Conservation (phyloP, 202 grass and related monocot genomes). For the Brachypodium distachyon region DNA sequence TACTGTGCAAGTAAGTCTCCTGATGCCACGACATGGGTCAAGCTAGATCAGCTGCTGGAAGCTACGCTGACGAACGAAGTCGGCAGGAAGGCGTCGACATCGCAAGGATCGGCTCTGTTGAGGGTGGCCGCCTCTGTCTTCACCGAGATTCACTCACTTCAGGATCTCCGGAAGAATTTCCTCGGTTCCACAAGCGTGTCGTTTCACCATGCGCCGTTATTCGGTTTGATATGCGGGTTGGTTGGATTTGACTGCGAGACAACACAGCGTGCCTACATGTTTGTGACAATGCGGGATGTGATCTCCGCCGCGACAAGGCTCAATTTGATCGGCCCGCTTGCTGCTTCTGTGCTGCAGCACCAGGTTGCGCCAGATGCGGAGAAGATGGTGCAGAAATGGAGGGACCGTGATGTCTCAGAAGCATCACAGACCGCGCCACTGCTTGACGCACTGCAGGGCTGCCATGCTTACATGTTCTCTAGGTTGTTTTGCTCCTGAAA, state of each 20-base stretch:
- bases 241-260: constrained; percentile 48
- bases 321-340: constrained; percentile 76
- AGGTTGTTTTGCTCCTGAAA: constrained; percentile 78
- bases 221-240: constrained; percentile 65
- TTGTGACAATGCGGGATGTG: constrained; percentile 73
- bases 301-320: constrained; percentile 77
- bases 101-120: constrained; percentile 74
- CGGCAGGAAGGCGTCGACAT: constrained; percentile 52
- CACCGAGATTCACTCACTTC: constrained; percentile 44
- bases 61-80: constrained; percentile 81
- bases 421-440: constrained; percentile 62
- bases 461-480: constrained; percentile 78
- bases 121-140: constrained; percentile 64
- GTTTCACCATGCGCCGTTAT: constrained; percentile 69
- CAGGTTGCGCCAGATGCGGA: constrained; percentile 60
- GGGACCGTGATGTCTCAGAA: constrained; percentile 49
- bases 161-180: constrained; percentile 38
- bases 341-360: constrained; percentile 70
- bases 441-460: constrained; percentile 69
- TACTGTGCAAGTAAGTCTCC: constrained; percentile 47
- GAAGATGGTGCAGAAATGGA: constrained; percentile 56
- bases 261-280: constrained; percentile 56
- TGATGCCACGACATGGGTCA: constrained; percentile 33
- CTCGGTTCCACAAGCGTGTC: constrained; percentile 41
- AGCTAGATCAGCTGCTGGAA: constrained; percentile 67